Evolutionary conservation across 129 eudicot genomes (phyloP).

Genomic region (Artemisia argyi): DNA sequence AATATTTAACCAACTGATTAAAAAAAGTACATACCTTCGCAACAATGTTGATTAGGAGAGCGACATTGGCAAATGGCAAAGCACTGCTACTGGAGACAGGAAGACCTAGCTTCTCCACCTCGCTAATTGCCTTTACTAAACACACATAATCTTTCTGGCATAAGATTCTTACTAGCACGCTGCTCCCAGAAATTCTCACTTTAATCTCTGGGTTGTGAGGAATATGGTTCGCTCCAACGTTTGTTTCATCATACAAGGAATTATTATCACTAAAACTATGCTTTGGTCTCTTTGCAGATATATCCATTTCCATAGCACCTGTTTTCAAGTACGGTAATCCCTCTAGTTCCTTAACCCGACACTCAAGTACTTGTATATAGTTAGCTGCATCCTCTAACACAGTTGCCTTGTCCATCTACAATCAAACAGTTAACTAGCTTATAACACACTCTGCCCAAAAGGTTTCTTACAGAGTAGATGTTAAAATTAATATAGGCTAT

Average conservation of each 20-base stretch:
- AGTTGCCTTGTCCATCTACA: conserved; percentile 43
- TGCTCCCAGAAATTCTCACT: conserved; percentile 26
- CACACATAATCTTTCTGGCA: conserved; percentile 19
- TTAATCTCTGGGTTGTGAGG: conserved; percentile 28
- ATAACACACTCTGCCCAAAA: conserved; percentile 6
- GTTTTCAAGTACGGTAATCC: conserved; percentile 3
- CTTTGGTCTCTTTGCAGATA: conserved; percentile 13
- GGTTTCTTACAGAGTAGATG: not conserved
- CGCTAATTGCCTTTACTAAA: conserved; percentile 10
- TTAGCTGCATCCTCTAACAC: conserved; percentile 40
- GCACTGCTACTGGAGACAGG: conserved; percentile 26
- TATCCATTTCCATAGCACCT: not conserved
- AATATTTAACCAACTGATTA: not conserved
- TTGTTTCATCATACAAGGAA: conserved; percentile 21
- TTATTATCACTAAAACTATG: not conserved
- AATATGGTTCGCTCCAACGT: not conserved
- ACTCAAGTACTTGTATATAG: conserved; percentile 33
- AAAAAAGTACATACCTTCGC: conserved; percentile 31
- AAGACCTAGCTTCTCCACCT: conserved; percentile 39
- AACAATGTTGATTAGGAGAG: conserved; percentile 30
- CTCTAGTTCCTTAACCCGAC: conserved; percentile 30
- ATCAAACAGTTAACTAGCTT: conserved; percentile 3
- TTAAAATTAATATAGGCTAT: too few relatives aligned
- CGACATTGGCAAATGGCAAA: conserved; percentile 39
- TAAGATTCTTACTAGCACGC: conserved; percentile 35